phyloP scores from a whole-genome alignment of 257 asterid genomes.

The Plantago elongata region DNA sequence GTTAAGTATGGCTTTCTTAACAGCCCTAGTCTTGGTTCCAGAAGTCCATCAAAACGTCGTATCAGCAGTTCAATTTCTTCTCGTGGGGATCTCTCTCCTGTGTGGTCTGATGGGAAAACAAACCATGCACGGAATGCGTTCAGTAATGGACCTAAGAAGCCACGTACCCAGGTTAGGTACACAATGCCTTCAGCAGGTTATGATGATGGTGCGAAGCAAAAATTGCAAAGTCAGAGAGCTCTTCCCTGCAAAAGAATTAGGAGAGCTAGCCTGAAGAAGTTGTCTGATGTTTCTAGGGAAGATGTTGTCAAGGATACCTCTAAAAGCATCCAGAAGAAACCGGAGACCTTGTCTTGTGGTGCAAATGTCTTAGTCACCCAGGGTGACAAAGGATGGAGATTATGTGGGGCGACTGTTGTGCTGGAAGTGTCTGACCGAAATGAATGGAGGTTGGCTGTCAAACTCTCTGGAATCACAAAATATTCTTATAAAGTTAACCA shows the following conservation, averaged over 20 bases:
- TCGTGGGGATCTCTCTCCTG: conserved; percentile 50
- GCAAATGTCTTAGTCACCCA: conserved; percentile 73
- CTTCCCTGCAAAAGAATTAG: conserved; percentile 79
- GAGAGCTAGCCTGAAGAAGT: conserved; percentile 79
- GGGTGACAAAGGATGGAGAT: conserved; percentile 93
- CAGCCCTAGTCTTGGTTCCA: conserved; percentile 41
- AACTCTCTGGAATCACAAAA: conserved; percentile 65
- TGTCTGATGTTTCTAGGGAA: conserved; percentile 36
- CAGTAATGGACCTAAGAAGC: conserved; percentile 81
- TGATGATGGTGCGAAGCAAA: conserved; percentile 47
- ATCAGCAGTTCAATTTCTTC: conserved; percentile 47
- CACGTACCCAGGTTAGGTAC: conserved; percentile 88
- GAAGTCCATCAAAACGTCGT: conserved; percentile 37
- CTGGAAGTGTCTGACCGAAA: conserved; percentile 75
- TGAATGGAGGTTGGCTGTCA: conserved; percentile 83
- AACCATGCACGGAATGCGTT: conserved; percentile 47
- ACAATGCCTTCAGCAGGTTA: conserved; percentile 63
- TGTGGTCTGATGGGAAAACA: conserved; percentile 53
- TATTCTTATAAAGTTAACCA: conserved; percentile 70
- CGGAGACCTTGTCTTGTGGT: conserved; percentile 51
- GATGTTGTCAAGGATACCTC: conserved; percentile 31
- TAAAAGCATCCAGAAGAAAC: conserved; percentile 47
- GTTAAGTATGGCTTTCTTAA: conserved; percentile 30
- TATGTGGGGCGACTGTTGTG: conserved; percentile 62
- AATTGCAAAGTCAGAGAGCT: conserved; percentile 45